Conservation (phyloP, 2,329 filamentous ascomycete species). For the Aureobasidium sp. region DNA sequence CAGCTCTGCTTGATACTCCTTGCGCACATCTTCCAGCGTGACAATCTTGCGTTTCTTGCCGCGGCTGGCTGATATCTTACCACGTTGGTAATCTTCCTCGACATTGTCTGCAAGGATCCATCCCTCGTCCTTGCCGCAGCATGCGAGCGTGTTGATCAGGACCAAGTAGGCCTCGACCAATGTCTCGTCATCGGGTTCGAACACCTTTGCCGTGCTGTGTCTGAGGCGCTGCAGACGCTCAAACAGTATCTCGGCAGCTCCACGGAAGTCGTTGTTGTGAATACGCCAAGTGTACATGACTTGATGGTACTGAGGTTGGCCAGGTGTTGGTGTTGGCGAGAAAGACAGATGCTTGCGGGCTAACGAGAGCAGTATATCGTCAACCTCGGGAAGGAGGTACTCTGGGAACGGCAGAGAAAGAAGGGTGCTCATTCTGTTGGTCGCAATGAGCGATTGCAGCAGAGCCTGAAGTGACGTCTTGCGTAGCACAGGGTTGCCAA, state of each 20-base stretch:
- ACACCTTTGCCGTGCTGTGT: conserved; percentile 11
- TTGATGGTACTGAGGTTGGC: conserved; percentile 65
- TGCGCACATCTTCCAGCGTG: conserved; percentile 76
- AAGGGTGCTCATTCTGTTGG: conserved; percentile 35
- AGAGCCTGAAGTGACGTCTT: conserved; percentile 64
- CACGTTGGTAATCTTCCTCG: conserved; percentile 26
- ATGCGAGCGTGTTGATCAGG: conserved; percentile 86
- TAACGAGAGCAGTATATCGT: conserved; percentile 66
- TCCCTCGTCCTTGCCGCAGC: conserved; percentile 71
- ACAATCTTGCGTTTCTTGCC: conserved; percentile 63
- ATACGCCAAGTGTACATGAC: conserved; percentile 90
- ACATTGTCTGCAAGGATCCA: conserved; percentile 62
- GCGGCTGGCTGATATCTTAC: conserved; percentile 9
- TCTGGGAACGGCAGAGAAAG: conserved; percentile 72
- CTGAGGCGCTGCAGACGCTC: conserved; percentile 47
- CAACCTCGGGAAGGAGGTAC: conserved; percentile 64
- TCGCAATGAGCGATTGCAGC: conserved; percentile 36
- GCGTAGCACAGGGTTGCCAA: conserved; percentile 65
- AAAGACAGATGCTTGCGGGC: conserved; percentile 64
- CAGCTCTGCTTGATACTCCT: conserved; percentile 82
- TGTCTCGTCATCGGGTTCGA: conserved; percentile 32
- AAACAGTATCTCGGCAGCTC: conserved; percentile 54
- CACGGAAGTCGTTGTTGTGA: conserved; percentile 76
- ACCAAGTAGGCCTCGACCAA: conserved; percentile 72
- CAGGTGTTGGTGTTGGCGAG: conserved; percentile 30